Evolutionary conservation across 2,329 filamentous ascomycete genomes (phyloP), one percentile per base, ranked within the genome.

Genomic region (Trichoderma lentiforme): DNA sequence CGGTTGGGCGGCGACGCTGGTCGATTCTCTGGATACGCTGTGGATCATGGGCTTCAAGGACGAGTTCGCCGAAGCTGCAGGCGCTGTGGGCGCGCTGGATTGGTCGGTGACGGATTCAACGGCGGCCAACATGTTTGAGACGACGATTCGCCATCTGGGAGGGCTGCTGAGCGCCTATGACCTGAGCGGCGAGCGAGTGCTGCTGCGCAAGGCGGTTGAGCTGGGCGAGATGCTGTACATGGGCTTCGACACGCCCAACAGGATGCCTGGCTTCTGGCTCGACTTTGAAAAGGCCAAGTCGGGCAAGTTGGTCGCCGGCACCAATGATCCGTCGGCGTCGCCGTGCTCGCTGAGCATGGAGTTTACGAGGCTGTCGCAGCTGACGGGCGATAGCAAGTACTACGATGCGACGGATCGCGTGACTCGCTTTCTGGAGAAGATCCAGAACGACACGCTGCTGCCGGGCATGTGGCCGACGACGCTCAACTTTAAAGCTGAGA

Each of bases 331-430:
- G 1, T 82, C 82, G n/a, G 85, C 85, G 0, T 82, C 83, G 4
- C 80, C 83, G 0, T 91, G 91, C n/a, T 93, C 91, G 2, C 82
- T 95, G 58, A 90, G 89, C 9, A 80, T 95, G 77, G 92, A 95
- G 77, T 93, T 95, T 78, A 93, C 91, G 1, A 85, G 91, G 6
- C 84, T 95, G 53, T 90, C 91, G 8, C 92, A 94, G 80, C 82
- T 95, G 36, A 93, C 92, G 0, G 89, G 89, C 43, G 86, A 94
- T 72, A 81, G 86, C 65, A 93, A 91, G 78, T 95, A 92, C 81
- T 94, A 91, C 78, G 93, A 95, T 78, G 93, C 92, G 1, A 87
- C 94, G 71, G 90, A 91, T 71, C 87, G 92, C 11, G 89, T 97
- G 62, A 93, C 91, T 9, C 86, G 91, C 71, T 87, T 90, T 26